Evolutionary conservation across 306 rosid genomes (phyloP).

Genomic region (Quercus berberidifolia): DNA sequence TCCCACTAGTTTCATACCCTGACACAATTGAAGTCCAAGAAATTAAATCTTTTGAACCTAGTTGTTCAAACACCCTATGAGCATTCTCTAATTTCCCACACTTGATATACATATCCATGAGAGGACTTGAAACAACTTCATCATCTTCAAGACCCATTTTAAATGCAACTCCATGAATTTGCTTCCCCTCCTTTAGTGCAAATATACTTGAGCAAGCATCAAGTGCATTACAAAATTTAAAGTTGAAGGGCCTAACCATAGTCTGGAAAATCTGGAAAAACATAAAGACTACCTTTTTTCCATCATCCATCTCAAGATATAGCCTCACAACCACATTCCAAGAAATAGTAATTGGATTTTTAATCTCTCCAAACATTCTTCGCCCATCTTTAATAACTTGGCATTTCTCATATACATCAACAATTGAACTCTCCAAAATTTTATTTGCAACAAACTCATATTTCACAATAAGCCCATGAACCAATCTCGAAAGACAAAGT

Average conservation of each 20-base stretch:
- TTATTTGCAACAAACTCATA: conserved; percentile 53
- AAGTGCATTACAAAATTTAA: conserved; percentile 58
- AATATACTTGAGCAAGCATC: conserved; percentile 48
- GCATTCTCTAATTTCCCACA: conserved; percentile 56
- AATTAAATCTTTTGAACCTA: conserved; percentile 49
- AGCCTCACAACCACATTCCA: conserved; percentile 80
- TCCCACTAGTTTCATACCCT: conserved; percentile 56
- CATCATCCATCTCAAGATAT: conserved; percentile 60
- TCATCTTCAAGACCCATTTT: conserved; percentile 50
- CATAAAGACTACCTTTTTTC: conserved; percentile 42
- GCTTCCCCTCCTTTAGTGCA: conserved; percentile 57
- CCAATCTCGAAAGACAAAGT: conserved; percentile 37
- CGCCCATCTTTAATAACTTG: conserved; percentile 45
- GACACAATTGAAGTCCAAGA: conserved; percentile 72
- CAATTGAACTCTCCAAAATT: conserved; percentile 62
- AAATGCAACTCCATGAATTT: conserved; percentile 54
- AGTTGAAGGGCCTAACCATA: conserved; percentile 44
- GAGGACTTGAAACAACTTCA: conserved; percentile 52
- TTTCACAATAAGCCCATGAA: conserved; percentile 48
- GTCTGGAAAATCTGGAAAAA: conserved; percentile 48
- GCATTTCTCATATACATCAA: conserved; percentile 69
- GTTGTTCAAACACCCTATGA: conserved; percentile 42
- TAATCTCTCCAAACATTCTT: conserved; percentile 58
- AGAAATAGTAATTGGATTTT: conserved; percentile 52
- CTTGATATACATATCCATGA: conserved; percentile 57